Conservation (phyloP, 495 filamentous ascomycete genomes). For the Achaetomiella virescens region DNA sequence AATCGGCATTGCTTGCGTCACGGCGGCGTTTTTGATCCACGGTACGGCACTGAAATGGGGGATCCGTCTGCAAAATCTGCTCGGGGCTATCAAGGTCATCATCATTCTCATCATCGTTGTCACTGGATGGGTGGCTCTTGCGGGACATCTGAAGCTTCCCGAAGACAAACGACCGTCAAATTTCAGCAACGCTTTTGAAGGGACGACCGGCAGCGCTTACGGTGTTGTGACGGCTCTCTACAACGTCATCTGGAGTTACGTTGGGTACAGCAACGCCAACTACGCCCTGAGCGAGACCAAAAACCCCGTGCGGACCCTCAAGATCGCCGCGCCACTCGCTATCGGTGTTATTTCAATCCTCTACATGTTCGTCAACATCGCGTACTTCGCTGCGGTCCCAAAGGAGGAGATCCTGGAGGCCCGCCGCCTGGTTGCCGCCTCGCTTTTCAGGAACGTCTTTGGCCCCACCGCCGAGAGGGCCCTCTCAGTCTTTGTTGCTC, state of each 20-base stretch:
- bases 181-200: slow-evolving; percentile 60
- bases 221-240: slow-evolving; percentile 58
- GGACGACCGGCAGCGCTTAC: slow-evolving; percentile 51
- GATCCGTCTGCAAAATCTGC: slow-evolving; percentile 56
- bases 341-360: slow-evolving; percentile 55
- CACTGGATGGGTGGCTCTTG: slow-evolving; percentile 58
- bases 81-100: slow-evolving; percentile 62
- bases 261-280: slow-evolving; percentile 59
- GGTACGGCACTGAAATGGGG: slow-evolving; percentile 60
- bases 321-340: slow-evolving; percentile 57
- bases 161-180: slow-evolving; percentile 49
- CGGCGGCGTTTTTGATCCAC: slow-evolving; percentile 57
- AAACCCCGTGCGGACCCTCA: slow-evolving; percentile 57
- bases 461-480: slow-evolving; percentile 50
- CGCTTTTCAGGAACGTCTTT: slow-evolving; percentile 64
- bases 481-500: slow-evolving; percentile 63
- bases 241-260: slow-evolving; percentile 63
- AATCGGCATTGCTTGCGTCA: slow-evolving; percentile 60
- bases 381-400: slow-evolving; percentile 64
- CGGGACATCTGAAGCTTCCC: slow-evolving; percentile 46
- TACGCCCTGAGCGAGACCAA: slow-evolving; percentile 57
- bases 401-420: slow-evolving; percentile 56
- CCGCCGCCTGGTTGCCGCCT: slow-evolving; percentile 54
- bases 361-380: slow-evolving; percentile 65
- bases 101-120: slow-evolving; percentile 63